phyloP scores from a whole-genome alignment of 495 filamentous ascomycete genomes.

The Neurospora sp. region DNA sequence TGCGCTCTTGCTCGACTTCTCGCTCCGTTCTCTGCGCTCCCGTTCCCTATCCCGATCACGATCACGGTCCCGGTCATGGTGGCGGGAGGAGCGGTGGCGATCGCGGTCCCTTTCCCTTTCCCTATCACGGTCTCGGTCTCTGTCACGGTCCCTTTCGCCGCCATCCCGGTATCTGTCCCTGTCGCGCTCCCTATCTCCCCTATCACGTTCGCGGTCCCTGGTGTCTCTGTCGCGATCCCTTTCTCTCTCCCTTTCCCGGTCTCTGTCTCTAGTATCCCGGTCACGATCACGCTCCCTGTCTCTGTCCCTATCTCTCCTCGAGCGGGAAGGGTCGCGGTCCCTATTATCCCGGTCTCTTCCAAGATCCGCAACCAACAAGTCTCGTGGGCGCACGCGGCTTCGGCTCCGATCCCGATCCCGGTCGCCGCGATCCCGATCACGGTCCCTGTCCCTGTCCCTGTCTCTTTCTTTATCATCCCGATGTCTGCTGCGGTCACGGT shows the following conservation, averaged over 20 bases:
- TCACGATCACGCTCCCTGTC: slow-evolving; percentile 9
- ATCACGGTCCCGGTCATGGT: slow-evolving; percentile 11
- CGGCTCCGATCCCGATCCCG: slow-evolving; percentile 8
- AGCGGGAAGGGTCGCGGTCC: slow-evolving; percentile 5
- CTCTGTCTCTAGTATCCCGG: background rate
- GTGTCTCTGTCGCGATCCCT: slow-evolving; percentile 6
- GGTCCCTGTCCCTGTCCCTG: slow-evolving; percentile 5
- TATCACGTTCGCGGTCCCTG: slow-evolving; percentile 12
- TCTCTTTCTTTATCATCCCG: background rate
- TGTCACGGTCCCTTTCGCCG: slow-evolving; percentile 7
- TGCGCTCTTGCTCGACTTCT: slow-evolving; percentile 22
- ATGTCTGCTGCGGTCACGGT: slow-evolving; percentile 1
- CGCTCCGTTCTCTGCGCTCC: slow-evolving; percentile 15
- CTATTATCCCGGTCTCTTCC: slow-evolving; percentile 8
- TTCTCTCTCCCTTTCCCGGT: slow-evolving; percentile 18
- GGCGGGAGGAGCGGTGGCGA: slow-evolving; percentile 11
- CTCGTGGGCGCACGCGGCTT: slow-evolving; percentile 5
- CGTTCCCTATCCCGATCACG: slow-evolving; percentile 16
- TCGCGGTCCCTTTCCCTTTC: slow-evolving; percentile 11
- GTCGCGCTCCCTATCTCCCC: slow-evolving; percentile 8
- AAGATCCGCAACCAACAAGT: slow-evolving; percentile 4
- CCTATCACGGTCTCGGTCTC: slow-evolving; percentile 12
- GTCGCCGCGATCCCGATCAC: slow-evolving; percentile 16
- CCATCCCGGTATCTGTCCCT: slow-evolving; percentile 6
- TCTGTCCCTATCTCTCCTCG: slow-evolving; percentile 6